Base-by-base conservation (phyloP, 176 grass and related monocot genomes). In the Oryza australiensis region DNA sequence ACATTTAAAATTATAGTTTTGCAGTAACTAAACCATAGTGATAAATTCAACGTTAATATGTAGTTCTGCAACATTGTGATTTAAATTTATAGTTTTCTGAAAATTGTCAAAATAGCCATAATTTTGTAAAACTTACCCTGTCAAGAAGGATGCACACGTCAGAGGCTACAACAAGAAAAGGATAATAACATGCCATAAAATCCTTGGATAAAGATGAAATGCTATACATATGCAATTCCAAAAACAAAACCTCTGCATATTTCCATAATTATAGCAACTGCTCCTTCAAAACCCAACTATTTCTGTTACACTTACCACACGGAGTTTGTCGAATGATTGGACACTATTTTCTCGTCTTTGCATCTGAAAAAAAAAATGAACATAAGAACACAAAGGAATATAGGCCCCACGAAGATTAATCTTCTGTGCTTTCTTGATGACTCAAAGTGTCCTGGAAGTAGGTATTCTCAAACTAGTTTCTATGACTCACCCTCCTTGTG, bases 331-430 rank as follows among this genome's bases (percentile, higher is more conserved):
- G 27, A 94, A 94, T 26, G 92, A 94, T 53, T 88, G 83, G 27
- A 86, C 83, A 84, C 81, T 94, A 59, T 94, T 94, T 86, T 94
- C 92, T 80, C 88, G 82, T 77, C 88, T 86, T 91, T 90, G 92
- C 85, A 90, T 94, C 86, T 94, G 88, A 64, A 81, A 83, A 90
- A n/a, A n/a, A n/a, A 27, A n/a, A 60, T 9, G 12, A 78, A 13
- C 33, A 35, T 76, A 48, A 67, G 71, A 33, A 46, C 5, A 75
- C 15, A 64, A 64, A 65, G 22, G 65, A 72, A 64, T 43, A 73
- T n/a, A 72, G 22, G 12, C 13, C n/a, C 64, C 26, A 74, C 9
- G 27, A 9, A 68, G 12, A 67, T 37, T n/a, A n/a, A 41, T 59
- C 27, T 26, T 66, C 9, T 65, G 1, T 18, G 32, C 28, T 27